Evolutionary conservation across 2,329 filamentous ascomycete species (phyloP), one percentile per base, ranked within the genome.

Genomic region (Verticillium nubilum): DNA sequence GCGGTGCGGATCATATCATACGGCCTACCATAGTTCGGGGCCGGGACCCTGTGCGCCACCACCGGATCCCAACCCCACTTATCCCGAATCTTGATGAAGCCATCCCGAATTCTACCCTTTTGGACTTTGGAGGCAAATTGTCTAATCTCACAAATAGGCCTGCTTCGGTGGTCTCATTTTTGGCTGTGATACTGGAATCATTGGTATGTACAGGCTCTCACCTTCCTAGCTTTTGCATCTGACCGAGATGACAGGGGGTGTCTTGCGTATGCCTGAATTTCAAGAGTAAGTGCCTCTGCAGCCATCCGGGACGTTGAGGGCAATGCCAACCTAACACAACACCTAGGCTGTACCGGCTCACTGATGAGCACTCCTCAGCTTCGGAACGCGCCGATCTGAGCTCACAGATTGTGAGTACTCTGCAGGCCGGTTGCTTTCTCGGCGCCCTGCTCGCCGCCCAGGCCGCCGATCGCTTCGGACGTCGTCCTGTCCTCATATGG

Each of bases 401-500:
- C 28, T 62, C 59, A 31, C 67, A 70, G 52, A 62, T 62, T 33
- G 59, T 60, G 15, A 59, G 56, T 23, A 62, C 59, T 12, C 59
- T 62, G n/a, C 68, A 70, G 58, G 68, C 63, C 1, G 68, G 68
- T 19, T 65, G 64, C 47, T 69, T 70, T 59, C 60, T 67, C 54
- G 68, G 68, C 28, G 63, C 63, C 13, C 42, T 69, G 0, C 57
- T 65, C 15, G 64, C 62, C 25, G 76, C 74, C 60, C 73, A 73
- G 9, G 67, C 76, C 31, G 74, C 71, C 5, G 75, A 78, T 52
- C 70, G 68, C 53, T 71, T 73, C 58, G 76, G 76, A 23, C 71
- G 76, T 17, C 75, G 72, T 60, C 69, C 76, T 23, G 74, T 81
- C 60, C 73, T 80, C 58, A 63, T 76, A 25, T 57, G 56, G 56